These are phyloP conservation scores for Xylaria sp. DNA, from an alignment of 2,329 filamentous ascomycete genomes.

Conservation along the genomic window DNA sequence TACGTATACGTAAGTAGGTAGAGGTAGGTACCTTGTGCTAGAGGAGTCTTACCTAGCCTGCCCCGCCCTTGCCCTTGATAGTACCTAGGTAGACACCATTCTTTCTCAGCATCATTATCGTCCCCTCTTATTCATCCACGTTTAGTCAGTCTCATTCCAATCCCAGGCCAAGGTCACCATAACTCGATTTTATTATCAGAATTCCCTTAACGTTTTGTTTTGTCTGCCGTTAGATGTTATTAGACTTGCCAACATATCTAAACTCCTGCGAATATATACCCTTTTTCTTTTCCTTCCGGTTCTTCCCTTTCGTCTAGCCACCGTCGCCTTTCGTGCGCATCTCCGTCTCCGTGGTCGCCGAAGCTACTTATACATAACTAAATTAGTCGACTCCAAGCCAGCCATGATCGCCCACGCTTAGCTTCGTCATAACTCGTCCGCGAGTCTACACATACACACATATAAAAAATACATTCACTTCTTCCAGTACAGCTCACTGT, in stretches of 20 bases:
- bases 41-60: not conserved
- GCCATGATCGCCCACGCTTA: conserved; percentile 13
- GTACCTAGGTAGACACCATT: not conserved
- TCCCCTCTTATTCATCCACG: not conserved
- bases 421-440: not conserved
- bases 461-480: not conserved
- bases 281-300: not conserved
- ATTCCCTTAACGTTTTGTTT: not conserved
- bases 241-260: not conserved
- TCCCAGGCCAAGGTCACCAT: too few species aligned
- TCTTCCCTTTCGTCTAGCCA: not conserved
- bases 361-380: not conserved
- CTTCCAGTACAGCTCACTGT: not conserved
- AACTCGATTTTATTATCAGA: too few species aligned
- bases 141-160: not conserved
- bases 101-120: conserved; percentile 1
- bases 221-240: not conserved
- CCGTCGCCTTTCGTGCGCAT: not conserved
- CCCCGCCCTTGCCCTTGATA: not conserved
- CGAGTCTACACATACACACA: not conserved
- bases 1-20: not conserved
- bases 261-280: not conserved
- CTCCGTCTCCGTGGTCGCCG: not conserved
- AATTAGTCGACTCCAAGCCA: not conserved
- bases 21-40: not conserved